Percentiles rank a stretch among this genome's conserved stretches.
phyloP scores from a whole-genome alignment of 2,329 filamentous ascomycete species.

The Colletotrichum eleusines region DNA sequence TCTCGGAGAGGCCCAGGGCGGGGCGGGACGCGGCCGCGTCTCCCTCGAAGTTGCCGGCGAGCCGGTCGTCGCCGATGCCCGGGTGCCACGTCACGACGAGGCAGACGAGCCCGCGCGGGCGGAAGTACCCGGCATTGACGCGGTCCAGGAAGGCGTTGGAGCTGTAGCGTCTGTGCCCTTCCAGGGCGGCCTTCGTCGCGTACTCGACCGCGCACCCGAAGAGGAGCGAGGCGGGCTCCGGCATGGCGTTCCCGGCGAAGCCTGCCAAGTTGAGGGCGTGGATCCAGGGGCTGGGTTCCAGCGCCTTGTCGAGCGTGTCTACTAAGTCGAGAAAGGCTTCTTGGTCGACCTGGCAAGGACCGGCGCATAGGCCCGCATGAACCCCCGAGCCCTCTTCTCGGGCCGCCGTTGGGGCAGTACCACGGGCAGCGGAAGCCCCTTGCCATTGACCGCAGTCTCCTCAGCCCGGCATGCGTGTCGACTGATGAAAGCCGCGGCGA shows the following conservation, averaged over 20 bases:
- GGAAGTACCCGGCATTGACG: conserved; percentile 69
- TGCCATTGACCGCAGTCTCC: rapidly evolving
- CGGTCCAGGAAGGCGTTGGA: conserved; percentile 67
- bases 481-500: conserved; percentile 19
- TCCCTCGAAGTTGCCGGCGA: conserved; percentile 50
- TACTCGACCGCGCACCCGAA: conserved; percentile 59
- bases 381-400: conserved; percentile 60
- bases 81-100: conserved; percentile 66
- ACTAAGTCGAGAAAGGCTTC: conserved; percentile 62
- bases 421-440: conserved; percentile 57
- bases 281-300: conserved; percentile 50
- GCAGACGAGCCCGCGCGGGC: conserved; percentile 64
- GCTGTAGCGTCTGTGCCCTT: conserved; percentile 54
- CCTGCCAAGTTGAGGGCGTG: conserved; percentile 57
- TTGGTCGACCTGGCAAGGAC: conserved; percentile 60
- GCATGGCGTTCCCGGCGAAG: conserved; percentile 53
- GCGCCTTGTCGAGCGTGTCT: conserved; percentile 58
- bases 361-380: conserved; percentile 66
- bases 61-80: conserved; percentile 45
- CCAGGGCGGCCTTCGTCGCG: conserved; percentile 55
- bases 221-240: conserved; percentile 55
- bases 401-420: conserved; percentile 66
- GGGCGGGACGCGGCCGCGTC: rapidly evolving
- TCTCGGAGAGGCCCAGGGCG: not conserved
- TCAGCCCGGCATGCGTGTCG: not conserved